Base-by-base conservation (phyloP, 192 early-diverging fungal species). In the Entomortierella lignicola region DNA sequence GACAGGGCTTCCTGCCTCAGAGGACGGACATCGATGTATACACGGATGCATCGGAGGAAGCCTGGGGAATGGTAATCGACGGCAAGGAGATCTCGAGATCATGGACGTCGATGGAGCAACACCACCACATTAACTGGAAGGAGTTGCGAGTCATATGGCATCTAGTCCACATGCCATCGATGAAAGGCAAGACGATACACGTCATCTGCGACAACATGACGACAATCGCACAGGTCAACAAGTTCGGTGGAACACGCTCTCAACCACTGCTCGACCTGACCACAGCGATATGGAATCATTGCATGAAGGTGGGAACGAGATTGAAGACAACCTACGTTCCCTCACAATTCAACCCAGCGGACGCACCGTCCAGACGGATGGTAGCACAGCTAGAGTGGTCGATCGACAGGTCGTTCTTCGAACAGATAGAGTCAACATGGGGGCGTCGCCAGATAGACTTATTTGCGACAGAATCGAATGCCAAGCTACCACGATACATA, bases 11-110 rank as follows among this genome's bases (percentile, higher is more conserved):
- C 10, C 39, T 66, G 25, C 25, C 41, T 43, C 54, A 56, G 30
- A 26, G 26, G 26, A 30, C 57, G 2, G 32, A 65, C 18, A 23
- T 51, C 21, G 57, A 66, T 17, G 59, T 53, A 8, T 75, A 52
- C 63, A 75, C 72, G 12, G 72, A 75, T 30, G 72, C 72, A 25
- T 75, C 63, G 25, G 64, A 74, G 34, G 34, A 37, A 37, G 34
- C 34, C 34, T 37, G 34, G 34, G 34, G 34, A 37, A 37, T 37
- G 34, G 34, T 37, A 37, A 37, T 37, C 34, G 10, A 37, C 34
- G 10, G 34, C 34, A 37, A 37, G 34, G 34, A 37, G 34, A 37
- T 37, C 34, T 37, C 34, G 34, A 37, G 34, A 37, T 37, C 34
- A 37, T 37, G 34, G 34, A 37, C 34, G 10, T 37, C 10, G 34